Evolutionary conservation across 2,329 filamentous ascomycete genomes (phyloP).

Genomic region (Pseudogymnoascus sp.): DNA sequence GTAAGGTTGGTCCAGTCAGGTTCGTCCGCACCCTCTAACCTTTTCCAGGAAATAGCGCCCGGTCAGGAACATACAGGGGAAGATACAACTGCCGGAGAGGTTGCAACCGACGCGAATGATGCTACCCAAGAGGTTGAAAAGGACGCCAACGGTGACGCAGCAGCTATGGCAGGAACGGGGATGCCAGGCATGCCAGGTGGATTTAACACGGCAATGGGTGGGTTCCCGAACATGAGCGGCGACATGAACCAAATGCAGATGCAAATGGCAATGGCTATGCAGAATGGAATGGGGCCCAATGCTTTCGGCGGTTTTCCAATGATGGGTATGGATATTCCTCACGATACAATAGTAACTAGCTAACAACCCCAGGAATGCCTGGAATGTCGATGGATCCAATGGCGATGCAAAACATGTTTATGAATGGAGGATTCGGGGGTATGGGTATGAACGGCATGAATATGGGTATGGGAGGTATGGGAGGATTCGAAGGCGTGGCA

Average conservation of each 20-base stretch:
- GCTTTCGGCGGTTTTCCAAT: slow-evolving; percentile 57
- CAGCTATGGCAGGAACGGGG: slow-evolving; percentile 1
- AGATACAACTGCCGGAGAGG: slow-evolving; percentile 14
- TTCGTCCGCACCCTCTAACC: slow-evolving; percentile 15
- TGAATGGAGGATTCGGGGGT: slow-evolving; percentile 70
- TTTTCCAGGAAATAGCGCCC: slow-evolving; percentile 25
- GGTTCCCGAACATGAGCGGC: slow-evolving; percentile 38
- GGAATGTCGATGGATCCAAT: slow-evolving; percentile 79
- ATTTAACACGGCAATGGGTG: slow-evolving; percentile 32
- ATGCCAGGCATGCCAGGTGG: slow-evolving; percentile 32
- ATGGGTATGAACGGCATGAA: slow-evolving; percentile 75
- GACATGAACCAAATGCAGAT: slow-evolving; percentile 76
- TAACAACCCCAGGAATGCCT: slow-evolving; percentile 54
- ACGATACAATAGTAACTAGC: slow-evolving; percentile 13
- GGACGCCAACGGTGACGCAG: slow-evolving; percentile 16
- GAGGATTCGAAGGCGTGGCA: slow-evolving; percentile 58
- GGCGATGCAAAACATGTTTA: slow-evolving; percentile 67
- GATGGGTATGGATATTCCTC: slow-evolving; percentile 66
- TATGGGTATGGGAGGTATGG: slow-evolving; percentile 58
- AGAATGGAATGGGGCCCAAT: slow-evolving; percentile 53
- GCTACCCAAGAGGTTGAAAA: slow-evolving; percentile 7
- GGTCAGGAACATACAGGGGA: slow-evolving; percentile 23
- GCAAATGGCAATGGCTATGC: slow-evolving; percentile 73
- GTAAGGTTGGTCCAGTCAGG: slow-evolving; percentile 19
- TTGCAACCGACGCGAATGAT: slow-evolving; percentile 13